phyloP scores from a whole-genome alignment of 1,284 basidiomycete genomes.

The Coniferiporia weirii region DNA sequence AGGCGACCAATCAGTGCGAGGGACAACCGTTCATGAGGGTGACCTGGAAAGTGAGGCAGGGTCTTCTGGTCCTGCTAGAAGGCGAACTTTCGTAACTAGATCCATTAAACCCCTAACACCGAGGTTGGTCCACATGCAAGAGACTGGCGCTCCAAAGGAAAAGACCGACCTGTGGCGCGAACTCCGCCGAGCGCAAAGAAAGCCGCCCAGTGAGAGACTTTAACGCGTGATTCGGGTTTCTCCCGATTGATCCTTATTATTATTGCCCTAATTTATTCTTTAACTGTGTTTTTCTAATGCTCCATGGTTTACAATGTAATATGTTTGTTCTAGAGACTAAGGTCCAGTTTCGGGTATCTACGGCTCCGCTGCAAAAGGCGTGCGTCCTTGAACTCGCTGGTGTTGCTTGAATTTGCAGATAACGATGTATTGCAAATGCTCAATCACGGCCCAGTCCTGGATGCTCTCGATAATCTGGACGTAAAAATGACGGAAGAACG shows the following conservation, averaged over 20 bases:
- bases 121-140: not conserved
- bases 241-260: not conserved
- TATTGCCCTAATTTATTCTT: conserved; percentile 17
- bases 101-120: conserved; percentile 5
- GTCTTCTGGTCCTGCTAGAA: conserved; percentile 6
- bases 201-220: conserved; percentile 4
- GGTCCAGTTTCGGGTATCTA: not conserved
- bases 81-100: not conserved
- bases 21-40: conserved; percentile 1
- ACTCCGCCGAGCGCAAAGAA: conserved; percentile 12
- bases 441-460: too few relatives aligned
- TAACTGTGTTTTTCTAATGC: not conserved
- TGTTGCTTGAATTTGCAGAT: too few relatives aligned
- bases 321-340: not conserved
- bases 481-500: too few relatives aligned
- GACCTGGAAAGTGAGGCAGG: conserved; percentile 5
- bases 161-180: conserved; percentile 12
- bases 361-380: too few relatives aligned
- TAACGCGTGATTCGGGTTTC: not conserved
- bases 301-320: not conserved
- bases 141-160: not conserved
- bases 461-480: too few relatives aligned
- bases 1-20: not conserved
- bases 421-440: too few relatives aligned
- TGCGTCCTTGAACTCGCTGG: too few relatives aligned